phyloP scores from a whole-genome alignment of 2,329 filamentous ascomycete species.

The Nigrospora oryzae region DNA sequence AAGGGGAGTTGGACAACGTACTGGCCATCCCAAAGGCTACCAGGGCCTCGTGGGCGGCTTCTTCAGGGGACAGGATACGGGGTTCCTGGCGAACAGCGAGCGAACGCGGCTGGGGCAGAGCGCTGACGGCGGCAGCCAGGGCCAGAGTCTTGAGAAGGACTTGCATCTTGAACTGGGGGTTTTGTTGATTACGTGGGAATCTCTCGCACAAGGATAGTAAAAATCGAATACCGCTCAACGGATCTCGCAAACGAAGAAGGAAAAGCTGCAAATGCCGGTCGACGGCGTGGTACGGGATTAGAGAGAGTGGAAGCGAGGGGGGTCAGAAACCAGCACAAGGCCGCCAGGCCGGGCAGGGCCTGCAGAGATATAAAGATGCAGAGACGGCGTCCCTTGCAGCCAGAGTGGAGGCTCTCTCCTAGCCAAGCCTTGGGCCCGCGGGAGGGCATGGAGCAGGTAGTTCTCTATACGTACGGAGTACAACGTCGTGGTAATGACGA shows the following conservation, averaged over 20 bases:
- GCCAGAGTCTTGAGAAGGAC: background rate
- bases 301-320: background rate
- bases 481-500: too few relatives aligned
- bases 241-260: slow-evolving; percentile 1
- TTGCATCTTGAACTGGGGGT: slow-evolving; percentile 2
- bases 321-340: background rate
- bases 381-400: too few relatives aligned
- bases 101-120: slow-evolving; percentile 1
- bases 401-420: too few relatives aligned
- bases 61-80: background rate
- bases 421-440: too few relatives aligned
- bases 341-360: too few relatives aligned
- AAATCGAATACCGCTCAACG: slow-evolving; percentile 1
- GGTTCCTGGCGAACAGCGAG: background rate
- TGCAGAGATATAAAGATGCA: too few relatives aligned
- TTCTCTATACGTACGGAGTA: too few relatives aligned
- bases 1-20: background rate
- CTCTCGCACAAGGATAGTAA: slow-evolving; percentile 1
- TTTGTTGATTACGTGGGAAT: background rate
- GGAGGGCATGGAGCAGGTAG: too few relatives aligned
- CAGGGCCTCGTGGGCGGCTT: slow-evolving; percentile 3
- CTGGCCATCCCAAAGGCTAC: background rate
- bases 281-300: slow-evolving; percentile 1
- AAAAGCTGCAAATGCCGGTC: slow-evolving; percentile 2
- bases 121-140: slow-evolving; percentile 2